A percentile compares a stretch with the other conserved stretches of the same genome.
phyloP scores from a whole-genome alignment of 2,329 filamentous ascomycete species.

The Alternaria arbusti region DNA sequence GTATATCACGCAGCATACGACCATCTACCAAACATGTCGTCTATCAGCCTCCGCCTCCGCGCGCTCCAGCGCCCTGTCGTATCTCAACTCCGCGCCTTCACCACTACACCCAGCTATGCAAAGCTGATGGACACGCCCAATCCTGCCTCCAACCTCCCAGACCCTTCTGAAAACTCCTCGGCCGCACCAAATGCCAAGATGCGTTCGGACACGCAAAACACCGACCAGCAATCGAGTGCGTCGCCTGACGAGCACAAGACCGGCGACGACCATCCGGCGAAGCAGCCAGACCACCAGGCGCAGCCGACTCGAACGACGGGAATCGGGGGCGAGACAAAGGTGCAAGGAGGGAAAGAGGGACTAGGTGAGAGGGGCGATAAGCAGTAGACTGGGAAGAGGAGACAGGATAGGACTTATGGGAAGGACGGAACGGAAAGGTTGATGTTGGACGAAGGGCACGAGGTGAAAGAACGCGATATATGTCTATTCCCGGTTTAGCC shows the following conservation, averaged over 20 bases:
- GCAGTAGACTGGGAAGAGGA: neutral
- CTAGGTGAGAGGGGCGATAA: constrained; percentile 23
- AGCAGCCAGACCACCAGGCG: constrained; percentile 46
- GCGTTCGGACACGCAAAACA: constrained; percentile 34
- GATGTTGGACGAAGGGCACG: neutral
- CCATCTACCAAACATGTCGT: neutral
- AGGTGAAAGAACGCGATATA: neutral
- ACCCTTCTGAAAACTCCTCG: constrained; percentile 25
- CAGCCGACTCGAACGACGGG: constrained; percentile 42
- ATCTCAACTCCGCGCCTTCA: constrained; percentile 3
- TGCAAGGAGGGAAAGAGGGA: constrained; percentile 45
- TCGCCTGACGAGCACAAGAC: constrained; percentile 33
- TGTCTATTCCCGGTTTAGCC: neutral
- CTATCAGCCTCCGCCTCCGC: constrained; percentile 8
- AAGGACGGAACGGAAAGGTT: neutral
- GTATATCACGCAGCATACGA: neutral
- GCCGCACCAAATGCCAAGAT: constrained; percentile 29
- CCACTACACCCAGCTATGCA: constrained; percentile 9
- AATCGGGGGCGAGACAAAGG: constrained; percentile 34
- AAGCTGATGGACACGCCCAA: constrained; percentile 26
- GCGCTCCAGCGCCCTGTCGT: neutral
- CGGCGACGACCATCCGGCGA: constrained; percentile 47
- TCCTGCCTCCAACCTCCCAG: constrained; percentile 27
- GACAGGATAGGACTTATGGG: neutral
- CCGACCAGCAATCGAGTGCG: constrained; percentile 40